A percentile compares a stretch with the other conserved stretches of the same genome.
Evolutionary conservation across 2,329 filamentous ascomycete species (phyloP).

Genomic region (Aureobasidium melanogenum): DNA sequence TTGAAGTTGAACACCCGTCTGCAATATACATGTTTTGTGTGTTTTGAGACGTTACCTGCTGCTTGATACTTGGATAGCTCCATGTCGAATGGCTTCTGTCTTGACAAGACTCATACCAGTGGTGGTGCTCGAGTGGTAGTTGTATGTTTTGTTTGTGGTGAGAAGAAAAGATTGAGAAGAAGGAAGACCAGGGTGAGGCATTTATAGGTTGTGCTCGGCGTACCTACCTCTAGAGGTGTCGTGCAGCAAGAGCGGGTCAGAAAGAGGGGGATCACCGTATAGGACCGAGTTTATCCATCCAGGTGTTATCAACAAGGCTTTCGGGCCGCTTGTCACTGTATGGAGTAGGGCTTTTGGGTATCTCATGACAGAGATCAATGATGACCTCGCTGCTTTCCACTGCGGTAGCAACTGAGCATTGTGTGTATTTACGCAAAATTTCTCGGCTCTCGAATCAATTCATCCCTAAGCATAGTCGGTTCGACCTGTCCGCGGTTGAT

Average conservation of each 20-base stretch:
- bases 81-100: neutral
- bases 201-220: conserved; percentile 3
- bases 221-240: conserved; percentile 6
- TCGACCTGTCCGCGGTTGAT: too few species aligned
- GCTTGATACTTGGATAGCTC: conserved; percentile 4
- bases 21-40: conserved; percentile 8
- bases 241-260: neutral
- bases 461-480: too few species aligned
- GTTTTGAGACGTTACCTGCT: conserved; percentile 12
- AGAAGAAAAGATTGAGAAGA: neutral
- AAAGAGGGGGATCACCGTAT: neutral
- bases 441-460: too few species aligned
- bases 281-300: neutral
- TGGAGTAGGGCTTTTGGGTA: neutral
- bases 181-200: neutral
- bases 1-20: conserved; percentile 11
- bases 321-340: neutral
- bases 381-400: too few species aligned
- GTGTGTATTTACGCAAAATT: too few species aligned
- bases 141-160: neutral
- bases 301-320: neutral
- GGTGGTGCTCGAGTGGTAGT: neutral
- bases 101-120: neutral
- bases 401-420: too few species aligned
- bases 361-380: neutral